Conservation (phyloP, 2,329 filamentous ascomycete genomes). For the Trichophyton verrucosum region DNA sequence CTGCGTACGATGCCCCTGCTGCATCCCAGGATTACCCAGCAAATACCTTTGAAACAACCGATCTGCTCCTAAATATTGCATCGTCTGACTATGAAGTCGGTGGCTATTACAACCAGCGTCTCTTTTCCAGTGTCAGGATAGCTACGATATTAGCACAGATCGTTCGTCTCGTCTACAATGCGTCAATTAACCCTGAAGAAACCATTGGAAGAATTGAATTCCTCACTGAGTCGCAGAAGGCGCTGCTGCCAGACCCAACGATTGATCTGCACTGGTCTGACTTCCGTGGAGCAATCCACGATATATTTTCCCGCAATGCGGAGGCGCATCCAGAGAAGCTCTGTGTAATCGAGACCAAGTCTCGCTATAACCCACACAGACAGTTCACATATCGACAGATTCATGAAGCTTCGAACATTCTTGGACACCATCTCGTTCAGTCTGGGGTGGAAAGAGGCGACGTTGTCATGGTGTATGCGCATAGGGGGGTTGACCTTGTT, state of each 20-base stretch:
- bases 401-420: conserved; percentile 64
- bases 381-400: conserved; percentile 78
- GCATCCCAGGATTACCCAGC: conserved; percentile 30
- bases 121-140: conserved; percentile 37
- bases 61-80: conserved; percentile 31
- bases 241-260: conserved; percentile 30
- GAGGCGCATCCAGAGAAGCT: conserved; percentile 53
- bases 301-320: conserved; percentile 33
- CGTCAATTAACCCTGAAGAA: conserved; percentile 28
- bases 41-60: conserved; percentile 34
- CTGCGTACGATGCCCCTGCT: conserved; percentile 35
- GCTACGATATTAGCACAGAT: conserved; percentile 34
- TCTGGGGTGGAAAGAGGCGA: conserved; percentile 65
- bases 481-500: conserved; percentile 67
- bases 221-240: conserved; percentile 14
- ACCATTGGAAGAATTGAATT: conserved; percentile 35
- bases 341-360: conserved; percentile 55
- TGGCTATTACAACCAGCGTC: conserved; percentile 34
- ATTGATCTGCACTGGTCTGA: conserved; percentile 35
- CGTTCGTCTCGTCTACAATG: conserved; percentile 29
- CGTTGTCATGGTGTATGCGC: conserved; percentile 84
- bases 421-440: conserved; percentile 67
- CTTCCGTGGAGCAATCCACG: conserved; percentile 27
- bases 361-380: conserved; percentile 42
- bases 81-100: conserved; percentile 21